Percentiles rank a stretch among this genome's conserved stretches.
Evolutionary conservation across 2,329 filamentous ascomycete genomes (phyloP).

Genomic region (Aspergillus clavatus): DNA sequence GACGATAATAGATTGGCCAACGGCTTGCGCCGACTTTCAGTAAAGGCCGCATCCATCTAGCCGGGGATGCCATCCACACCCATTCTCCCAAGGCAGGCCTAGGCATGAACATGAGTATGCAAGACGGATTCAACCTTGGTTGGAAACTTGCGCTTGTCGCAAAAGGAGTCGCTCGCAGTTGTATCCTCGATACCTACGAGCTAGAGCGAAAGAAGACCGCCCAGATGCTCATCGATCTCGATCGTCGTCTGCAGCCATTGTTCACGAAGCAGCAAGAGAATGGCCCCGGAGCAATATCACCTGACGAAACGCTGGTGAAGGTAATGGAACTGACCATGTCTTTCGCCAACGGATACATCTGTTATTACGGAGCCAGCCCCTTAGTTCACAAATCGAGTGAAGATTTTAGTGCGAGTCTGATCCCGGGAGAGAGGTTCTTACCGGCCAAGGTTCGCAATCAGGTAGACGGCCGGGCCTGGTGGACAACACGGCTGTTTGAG

Average conservation of each 20-base stretch:
- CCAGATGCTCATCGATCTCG: conserved; percentile 60
- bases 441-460: conserved; percentile 16
- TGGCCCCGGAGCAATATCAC: background rate
- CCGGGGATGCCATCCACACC: conserved; percentile 10
- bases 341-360: conserved; percentile 6
- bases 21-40: conserved; percentile 7
- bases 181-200: conserved; percentile 48
- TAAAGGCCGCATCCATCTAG: conserved; percentile 9
- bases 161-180: conserved; percentile 33
- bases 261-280: conserved; percentile 3
- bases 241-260: conserved; percentile 34
- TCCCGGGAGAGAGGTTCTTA: conserved; percentile 18
- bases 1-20: conserved; percentile 6
- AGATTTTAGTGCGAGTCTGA: conserved; percentile 1
- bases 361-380: conserved; percentile 3
- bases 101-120: conserved; percentile 40
- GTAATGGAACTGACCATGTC: background rate
- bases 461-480: conserved; percentile 10
- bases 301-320: background rate
- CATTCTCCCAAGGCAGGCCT: conserved; percentile 11
- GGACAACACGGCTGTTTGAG: conserved; percentile 23
- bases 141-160: conserved; percentile 51
- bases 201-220: conserved; percentile 55
- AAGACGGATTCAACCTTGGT: conserved; percentile 48
- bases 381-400: conserved; percentile 4